phyloP scores from a whole-genome alignment of 331 rosid genomes.

The Acacia pycnantha region DNA sequence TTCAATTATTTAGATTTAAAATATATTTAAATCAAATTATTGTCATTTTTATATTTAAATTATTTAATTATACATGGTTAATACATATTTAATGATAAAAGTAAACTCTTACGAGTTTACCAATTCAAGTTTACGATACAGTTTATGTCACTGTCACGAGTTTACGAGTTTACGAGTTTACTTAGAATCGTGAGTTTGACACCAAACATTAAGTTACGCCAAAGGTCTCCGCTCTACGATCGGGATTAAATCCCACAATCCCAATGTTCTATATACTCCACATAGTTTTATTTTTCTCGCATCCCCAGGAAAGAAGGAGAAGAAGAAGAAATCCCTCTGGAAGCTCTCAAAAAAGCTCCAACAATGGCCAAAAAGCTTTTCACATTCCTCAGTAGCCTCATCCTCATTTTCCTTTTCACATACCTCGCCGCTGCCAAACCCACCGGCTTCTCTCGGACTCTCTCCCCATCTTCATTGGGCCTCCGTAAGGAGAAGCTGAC shows the following conservation, averaged over 20 bases:
- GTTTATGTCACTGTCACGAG: too few species aligned
- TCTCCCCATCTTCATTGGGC: constrained; percentile 1
- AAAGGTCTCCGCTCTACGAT: not conserved
- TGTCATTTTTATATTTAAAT: too few species aligned
- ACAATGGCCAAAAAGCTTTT: not conserved
- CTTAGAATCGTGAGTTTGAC: too few species aligned
- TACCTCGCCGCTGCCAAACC: not conserved
- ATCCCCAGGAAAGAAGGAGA: not conserved
- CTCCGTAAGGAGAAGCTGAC: constrained; percentile 40
- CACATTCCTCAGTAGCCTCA: not conserved
- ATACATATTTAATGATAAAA: too few species aligned
- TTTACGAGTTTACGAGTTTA: too few species aligned
- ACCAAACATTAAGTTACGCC: too few species aligned
- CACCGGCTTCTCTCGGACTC: not conserved
- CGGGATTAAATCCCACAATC: not conserved
- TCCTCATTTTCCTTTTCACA: not conserved
- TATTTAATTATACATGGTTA: too few species aligned
- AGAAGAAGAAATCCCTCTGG: not conserved
- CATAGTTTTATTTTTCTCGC: not conserved
- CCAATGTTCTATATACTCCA: not conserved
- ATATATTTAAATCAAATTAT: too few species aligned
- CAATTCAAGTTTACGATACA: too few species aligned
- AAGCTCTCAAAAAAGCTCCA: not conserved
- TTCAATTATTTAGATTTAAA: too few species aligned
- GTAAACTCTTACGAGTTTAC: too few species aligned